These are phyloP conservation scores for Salisapilia sapeloensis DNA, from an alignment of 352 stramenopile species.

Conservation along the genomic window DNA sequence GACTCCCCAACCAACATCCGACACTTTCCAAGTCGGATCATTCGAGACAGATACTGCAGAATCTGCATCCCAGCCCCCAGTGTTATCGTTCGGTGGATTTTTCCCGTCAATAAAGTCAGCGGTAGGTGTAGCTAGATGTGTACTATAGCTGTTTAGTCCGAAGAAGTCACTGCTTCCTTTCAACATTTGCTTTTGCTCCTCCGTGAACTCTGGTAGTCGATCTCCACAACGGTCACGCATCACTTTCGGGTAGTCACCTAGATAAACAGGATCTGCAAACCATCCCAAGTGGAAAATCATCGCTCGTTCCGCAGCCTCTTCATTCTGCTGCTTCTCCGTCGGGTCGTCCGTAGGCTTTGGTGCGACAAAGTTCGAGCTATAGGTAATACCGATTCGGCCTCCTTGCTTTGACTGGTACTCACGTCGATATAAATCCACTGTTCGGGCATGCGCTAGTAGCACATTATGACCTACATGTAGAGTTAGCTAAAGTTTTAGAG, in stretches of 20 bases:
- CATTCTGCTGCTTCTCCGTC: slow-evolving; percentile 29
- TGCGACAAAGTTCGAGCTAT: slow-evolving; percentile 84
- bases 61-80: too few relatives aligned
- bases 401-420: slow-evolving; percentile 51
- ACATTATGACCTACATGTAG: slow-evolving; percentile 81
- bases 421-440: slow-evolving; percentile 64
- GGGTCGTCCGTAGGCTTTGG: slow-evolving; percentile 29
- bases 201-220: slow-evolving; percentile 80
- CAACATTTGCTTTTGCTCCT: slow-evolving; percentile 60
- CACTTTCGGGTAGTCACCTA: slow-evolving; percentile 84
- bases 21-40: slow-evolving; percentile 18
- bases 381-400: slow-evolving; percentile 82
- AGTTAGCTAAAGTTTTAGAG: too few relatives aligned
- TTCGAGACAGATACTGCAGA: too few relatives aligned
- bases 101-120: not conserved
- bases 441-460: slow-evolving; percentile 72
- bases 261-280: slow-evolving; percentile 86
- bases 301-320: slow-evolving; percentile 51
- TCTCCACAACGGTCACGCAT: slow-evolving; percentile 76
- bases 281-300: slow-evolving; percentile 84
- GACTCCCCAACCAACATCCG: slow-evolving; percentile 26
- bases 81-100: slow-evolving; percentile 2
- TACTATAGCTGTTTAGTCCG: slow-evolving; percentile 90
- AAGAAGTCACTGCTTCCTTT: slow-evolving; percentile 86
- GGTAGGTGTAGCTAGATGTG: slow-evolving; percentile 16